Base-by-base conservation (phyloP, 2,329 filamentous ascomycete genomes). In the Aspergillus phoenicis region DNA sequence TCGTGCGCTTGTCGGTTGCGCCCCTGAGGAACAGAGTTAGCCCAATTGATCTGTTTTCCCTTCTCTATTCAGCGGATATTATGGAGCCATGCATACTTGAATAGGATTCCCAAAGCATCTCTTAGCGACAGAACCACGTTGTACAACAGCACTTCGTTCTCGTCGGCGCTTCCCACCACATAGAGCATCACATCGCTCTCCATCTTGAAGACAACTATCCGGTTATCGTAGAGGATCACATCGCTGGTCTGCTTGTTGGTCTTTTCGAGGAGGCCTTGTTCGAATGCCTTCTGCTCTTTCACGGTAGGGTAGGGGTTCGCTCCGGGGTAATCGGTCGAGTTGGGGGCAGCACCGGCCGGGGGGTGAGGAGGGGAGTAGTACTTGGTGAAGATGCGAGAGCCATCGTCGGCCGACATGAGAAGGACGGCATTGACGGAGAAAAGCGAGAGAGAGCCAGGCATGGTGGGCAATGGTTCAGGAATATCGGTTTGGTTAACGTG, bases 181-280 rank as follows among this genome's bases (percentile, higher is more conserved):
- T 98, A 98, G 49, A 91, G 87, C 90, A 97, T 97, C 60, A 98
- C 91, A 77, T 99, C 95, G 70, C 91, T 93, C 83, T 99, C 95
- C 82, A 90, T 90, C 87, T 99, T 99, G 84, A 97, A 99, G 56
- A 98, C 89, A 58, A 98, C 92, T 63, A 99, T 90, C 71, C 92
- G 88, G 81, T 96, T 96, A 80, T 99, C 95, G 81, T 97, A 98
- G 59, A 99, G 87, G 70, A 99, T 96, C 71, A 99, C 95, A 81
- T 98, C 95, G 70, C 90, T 92, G 13, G 87, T 93, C 81, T 96
- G 92, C 84, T 98, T 99, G 68, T 91, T 89, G 15, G 95, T 98
- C 85, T 99, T 98, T 73, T 97, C 89, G 62, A 97, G 82, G 41
- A 99, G 85, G 5, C 93, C 95, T 82, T 97, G 97, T 80, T 99